Evolutionary conservation across 2,329 filamentous ascomycete species (phyloP).

Genomic region (Aspergillus chevalieri): DNA sequence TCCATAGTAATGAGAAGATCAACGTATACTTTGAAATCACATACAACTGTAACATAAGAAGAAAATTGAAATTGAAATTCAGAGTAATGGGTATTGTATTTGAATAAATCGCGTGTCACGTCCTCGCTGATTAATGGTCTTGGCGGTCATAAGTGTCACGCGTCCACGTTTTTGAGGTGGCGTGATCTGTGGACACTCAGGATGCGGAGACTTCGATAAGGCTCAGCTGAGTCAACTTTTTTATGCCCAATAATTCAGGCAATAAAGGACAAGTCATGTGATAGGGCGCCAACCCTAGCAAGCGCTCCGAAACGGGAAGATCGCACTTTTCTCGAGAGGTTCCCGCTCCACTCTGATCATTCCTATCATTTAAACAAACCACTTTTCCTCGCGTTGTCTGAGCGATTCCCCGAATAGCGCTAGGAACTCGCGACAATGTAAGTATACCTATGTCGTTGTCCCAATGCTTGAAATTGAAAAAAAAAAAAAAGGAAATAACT

Average conservation of each 20-base stretch:
- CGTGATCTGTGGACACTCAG: too few species aligned
- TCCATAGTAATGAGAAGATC: too few species aligned
- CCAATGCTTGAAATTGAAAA: slow-evolving; percentile 3
- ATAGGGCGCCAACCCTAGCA: slow-evolving; percentile 28
- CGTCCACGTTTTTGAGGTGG: too few species aligned
- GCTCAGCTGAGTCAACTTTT: slow-evolving; percentile 4
- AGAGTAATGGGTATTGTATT: too few species aligned
- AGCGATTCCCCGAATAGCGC: slow-evolving; percentile 50
- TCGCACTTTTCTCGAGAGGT: slow-evolving; percentile 29
- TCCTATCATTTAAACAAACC: slow-evolving; percentile 32
- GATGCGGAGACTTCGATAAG: slow-evolving; percentile 15
- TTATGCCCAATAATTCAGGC: slow-evolving; percentile 4
- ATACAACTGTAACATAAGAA: too few species aligned
- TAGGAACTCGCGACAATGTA: slow-evolving; percentile 52
- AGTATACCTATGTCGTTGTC: slow-evolving; percentile 10
- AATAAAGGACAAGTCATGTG: slow-evolving; percentile 5
- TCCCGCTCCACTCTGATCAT: slow-evolving; percentile 26
- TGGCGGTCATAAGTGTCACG: too few species aligned
- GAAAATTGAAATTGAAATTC: too few species aligned
- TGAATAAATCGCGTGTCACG: too few species aligned
- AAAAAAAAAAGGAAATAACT: slow-evolving; percentile 7
- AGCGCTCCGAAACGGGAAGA: slow-evolving; percentile 21
- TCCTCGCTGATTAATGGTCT: too few species aligned
- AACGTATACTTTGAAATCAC: too few species aligned
- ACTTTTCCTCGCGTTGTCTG: slow-evolving; percentile 38